Percentiles rank a stretch among this genome's conserved stretches.
phyloP scores from a whole-genome alignment of 495 filamentous ascomycete genomes.

The Physcia stellaris region DNA sequence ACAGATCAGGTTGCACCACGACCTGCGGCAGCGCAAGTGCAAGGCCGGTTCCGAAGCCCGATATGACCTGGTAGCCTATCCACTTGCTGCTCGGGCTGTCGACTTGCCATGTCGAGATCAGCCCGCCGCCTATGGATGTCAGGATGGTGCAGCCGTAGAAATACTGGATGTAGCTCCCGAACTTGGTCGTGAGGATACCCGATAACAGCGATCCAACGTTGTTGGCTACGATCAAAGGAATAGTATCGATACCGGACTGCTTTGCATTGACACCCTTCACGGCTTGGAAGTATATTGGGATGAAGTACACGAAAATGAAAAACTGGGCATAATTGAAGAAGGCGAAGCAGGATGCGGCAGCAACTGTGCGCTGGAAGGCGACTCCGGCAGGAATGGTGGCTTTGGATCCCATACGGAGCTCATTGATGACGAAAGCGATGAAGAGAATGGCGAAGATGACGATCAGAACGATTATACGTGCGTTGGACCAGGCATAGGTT shows the following conservation, averaged over 20 bases:
- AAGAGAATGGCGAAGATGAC: conserved; percentile 43
- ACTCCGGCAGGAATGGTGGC: conserved; percentile 54
- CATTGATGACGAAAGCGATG: conserved; percentile 38
- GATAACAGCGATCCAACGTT: conserved; percentile 27
- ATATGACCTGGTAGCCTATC: conserved; percentile 42
- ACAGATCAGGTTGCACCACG: conserved; percentile 42
- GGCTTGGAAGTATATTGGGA: conserved; percentile 19
- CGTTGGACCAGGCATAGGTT: conserved; percentile 38
- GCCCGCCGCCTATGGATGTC: conserved; percentile 33
- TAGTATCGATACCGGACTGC: conserved; percentile 15
- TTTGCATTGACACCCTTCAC: conserved; percentile 11
- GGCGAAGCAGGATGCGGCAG: conserved; percentile 28
- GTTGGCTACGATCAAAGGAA: conserved; percentile 27
- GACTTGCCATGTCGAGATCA: conserved; percentile 34
- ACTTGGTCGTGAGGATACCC: conserved; percentile 28
- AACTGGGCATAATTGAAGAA: conserved; percentile 38
- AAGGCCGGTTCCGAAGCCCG: conserved; percentile 47
- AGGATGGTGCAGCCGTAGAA: conserved; percentile 29
- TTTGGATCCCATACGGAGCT: conserved; percentile 44
- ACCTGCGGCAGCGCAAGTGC: conserved; percentile 49
- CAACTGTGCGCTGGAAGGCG: conserved; percentile 46
- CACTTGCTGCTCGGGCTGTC: conserved; percentile 30
- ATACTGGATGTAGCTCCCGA: conserved; percentile 41
- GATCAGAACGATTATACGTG: conserved; percentile 43
- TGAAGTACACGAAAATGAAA: conserved; percentile 14